Evolutionary conservation across 352 stramenopile species (phyloP).

Genomic region (Aphanomyces stellatus): DNA sequence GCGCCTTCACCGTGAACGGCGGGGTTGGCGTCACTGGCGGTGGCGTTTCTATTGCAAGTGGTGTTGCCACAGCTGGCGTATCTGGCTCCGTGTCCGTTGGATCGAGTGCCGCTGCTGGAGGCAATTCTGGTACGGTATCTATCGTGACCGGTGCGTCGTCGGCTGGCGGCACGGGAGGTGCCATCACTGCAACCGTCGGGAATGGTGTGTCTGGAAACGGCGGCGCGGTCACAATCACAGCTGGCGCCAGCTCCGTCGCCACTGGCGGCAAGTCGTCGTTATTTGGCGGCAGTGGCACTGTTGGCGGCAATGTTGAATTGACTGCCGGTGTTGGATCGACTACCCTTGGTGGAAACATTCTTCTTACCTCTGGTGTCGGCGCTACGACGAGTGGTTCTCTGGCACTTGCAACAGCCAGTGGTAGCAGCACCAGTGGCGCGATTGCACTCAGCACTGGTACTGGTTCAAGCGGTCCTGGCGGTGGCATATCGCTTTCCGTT

Average conservation of each 20-base stretch:
- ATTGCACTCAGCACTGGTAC: constrained; percentile 25
- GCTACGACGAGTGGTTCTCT: constrained; percentile 23
- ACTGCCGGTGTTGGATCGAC: constrained; percentile 24
- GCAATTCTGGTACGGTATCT: background rate
- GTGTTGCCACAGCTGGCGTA: background rate
- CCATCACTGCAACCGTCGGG: background rate
- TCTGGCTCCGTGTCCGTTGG: background rate
- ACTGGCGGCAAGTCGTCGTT: constrained; percentile 20
- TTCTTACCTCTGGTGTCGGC: constrained; percentile 23
- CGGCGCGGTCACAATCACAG: constrained; percentile 17
- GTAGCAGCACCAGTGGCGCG: constrained; percentile 16
- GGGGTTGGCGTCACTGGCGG: background rate
- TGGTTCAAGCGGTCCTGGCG: constrained; percentile 20
- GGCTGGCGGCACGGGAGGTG: background rate
- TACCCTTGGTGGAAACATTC: constrained; percentile 23
- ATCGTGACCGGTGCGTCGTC: background rate
- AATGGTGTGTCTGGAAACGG: constrained; percentile 2
- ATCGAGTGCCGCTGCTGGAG: background rate
- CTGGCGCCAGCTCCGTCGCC: constrained; percentile 22
- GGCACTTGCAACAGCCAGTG: constrained; percentile 17
- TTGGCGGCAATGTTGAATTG: constrained; percentile 30
- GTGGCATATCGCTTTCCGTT: constrained; percentile 18
- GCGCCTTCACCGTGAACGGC: background rate
- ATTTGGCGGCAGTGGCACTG: constrained; percentile 20
- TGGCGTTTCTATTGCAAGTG: constrained; percentile 9